phyloP scores from a whole-genome alignment of 1,284 basidiomycete species.

The Neotropicomus parvogracilis region DNA sequence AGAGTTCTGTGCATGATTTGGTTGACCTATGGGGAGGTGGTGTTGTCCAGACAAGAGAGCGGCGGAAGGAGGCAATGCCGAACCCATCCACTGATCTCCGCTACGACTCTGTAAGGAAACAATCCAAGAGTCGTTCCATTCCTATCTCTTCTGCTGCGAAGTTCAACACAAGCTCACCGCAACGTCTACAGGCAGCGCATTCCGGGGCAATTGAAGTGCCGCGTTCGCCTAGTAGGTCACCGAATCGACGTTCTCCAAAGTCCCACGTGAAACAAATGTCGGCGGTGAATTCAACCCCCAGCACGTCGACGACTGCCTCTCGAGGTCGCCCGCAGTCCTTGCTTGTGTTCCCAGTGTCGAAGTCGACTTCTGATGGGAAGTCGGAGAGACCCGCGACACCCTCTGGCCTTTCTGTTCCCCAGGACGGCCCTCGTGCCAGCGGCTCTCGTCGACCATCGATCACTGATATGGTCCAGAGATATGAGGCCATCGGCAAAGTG shows the following conservation, averaged over 20 bases:
- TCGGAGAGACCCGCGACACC: constrained; percentile 31
- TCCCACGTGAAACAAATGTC: constrained; percentile 29
- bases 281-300: constrained; percentile 24
- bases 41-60: constrained; percentile 38
- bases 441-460: constrained; percentile 64
- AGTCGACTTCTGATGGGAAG: constrained; percentile 38
- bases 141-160: constrained; percentile 18
- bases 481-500: constrained; percentile 55
- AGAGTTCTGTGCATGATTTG: constrained; percentile 76
- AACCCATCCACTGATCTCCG: constrained; percentile 19
- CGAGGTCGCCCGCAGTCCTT: constrained; percentile 70
- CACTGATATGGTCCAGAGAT: constrained; percentile 76
- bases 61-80: constrained; percentile 30
- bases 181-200: constrained; percentile 25
- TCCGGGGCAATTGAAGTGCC: constrained; percentile 18
- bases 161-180: constrained; percentile 31
- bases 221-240: constrained; percentile 33
- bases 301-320: constrained; percentile 25
- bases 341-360: constrained; percentile 60
- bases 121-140: constrained; percentile 21
- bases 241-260: constrained; percentile 26
- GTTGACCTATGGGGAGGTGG: constrained; percentile 72
- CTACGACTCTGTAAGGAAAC: constrained; percentile 16
- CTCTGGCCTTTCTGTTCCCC: constrained; percentile 43
- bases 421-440: constrained; percentile 38